A percentile compares a stretch with the other conserved stretches of the same genome.
phyloP scores from a whole-genome alignment of 352 stramenopile genomes.

The Aphanomyces cochlioides region DNA sequence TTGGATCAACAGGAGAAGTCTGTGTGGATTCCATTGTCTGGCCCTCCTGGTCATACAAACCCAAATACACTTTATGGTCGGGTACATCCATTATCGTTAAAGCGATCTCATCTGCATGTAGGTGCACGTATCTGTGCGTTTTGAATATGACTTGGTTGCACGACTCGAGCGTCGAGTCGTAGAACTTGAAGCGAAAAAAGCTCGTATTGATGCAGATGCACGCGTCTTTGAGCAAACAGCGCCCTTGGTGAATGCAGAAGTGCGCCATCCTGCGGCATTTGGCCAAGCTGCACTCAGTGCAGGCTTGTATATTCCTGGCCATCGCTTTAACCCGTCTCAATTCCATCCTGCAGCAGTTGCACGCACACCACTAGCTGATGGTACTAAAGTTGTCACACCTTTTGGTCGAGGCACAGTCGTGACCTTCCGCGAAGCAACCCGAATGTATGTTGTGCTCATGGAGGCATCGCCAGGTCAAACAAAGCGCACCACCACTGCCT shows the following conservation, averaged over 20 bases:
- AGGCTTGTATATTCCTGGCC: conserved; percentile 72
- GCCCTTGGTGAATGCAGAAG: conserved; percentile 43
- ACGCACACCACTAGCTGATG: conserved; percentile 62
- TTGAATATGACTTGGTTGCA: conserved; percentile 51
- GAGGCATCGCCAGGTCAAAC: conserved; percentile 47
- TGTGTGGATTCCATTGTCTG: conserved; percentile 52
- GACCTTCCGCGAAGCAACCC: conserved; percentile 61
- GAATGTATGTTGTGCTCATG: conserved; percentile 80
- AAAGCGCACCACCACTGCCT: conserved; percentile 63
- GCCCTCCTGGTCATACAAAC: conserved; percentile 32
- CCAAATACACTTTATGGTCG: conserved; percentile 15
- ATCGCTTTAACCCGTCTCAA: conserved; percentile 55
- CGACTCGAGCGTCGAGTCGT: conserved; percentile 44
- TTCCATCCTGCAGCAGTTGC: conserved; percentile 66
- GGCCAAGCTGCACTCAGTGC: conserved; percentile 46
- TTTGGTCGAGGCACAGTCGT: conserved; percentile 72
- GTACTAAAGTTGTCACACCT: conserved; percentile 64
- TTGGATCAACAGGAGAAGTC: conserved; percentile 59
- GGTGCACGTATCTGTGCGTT: conserved; percentile 54
- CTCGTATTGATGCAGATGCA: conserved; percentile 61
- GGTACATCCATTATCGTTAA: not conserved
- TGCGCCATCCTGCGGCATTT: conserved; percentile 66
- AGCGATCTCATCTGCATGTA: conserved; percentile 32
- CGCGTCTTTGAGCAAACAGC: conserved; percentile 58
- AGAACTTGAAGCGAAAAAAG: conserved; percentile 50